Base-by-base conservation (phyloP, 192 early-diverging fungal genomes). In the Coemansia sp. region DNA sequence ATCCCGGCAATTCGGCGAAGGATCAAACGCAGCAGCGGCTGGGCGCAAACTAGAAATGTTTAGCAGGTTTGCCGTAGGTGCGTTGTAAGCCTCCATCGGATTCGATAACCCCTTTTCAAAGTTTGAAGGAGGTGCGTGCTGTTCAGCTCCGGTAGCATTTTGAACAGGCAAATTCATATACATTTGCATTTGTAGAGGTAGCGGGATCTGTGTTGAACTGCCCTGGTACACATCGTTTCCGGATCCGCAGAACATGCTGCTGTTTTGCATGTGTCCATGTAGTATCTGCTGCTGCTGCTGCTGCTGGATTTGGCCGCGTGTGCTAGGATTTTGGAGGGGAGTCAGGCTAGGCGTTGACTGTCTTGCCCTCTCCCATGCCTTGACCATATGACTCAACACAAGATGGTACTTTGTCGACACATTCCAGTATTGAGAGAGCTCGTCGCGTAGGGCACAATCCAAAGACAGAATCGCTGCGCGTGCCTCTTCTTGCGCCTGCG, bases 341-440 rank as follows among this genome's bases (percentile, higher is more conserved):
- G 75, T 57, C 64, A 67, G n/a, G 56, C 53, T 74, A 18, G 80
- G 75, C 4, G 80, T 77, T 9, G 62, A 52, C 66, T 83, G 71
- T 44, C 80, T 63, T 20, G 80, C 71, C 60, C 67, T 73, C 67
- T 84, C 81, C 81, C 81, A 84, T 8, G 81, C 81, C 70, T 84
- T 84, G 49, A 84, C 81, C 73, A 84, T 79, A 16, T 65, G 67
- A 67, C 76, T 76, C 46, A 84, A 62, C 20, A 84, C 64, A 38
- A 76, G 49, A 49, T 84, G 81, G 70, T 84, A 84, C 71, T 84
- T 84, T 49, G 63, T 63, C 36, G 81, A 75, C 15, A 84, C 77
- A 33, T 67, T 79, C 81, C 81, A 84, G 68, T 78, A 84, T 36
- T 76, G 69, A 35, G 76, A 75, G 24, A 84, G 73, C 65, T 79